Percentiles rank a stretch among this genome's conserved stretches.
Conservation (phyloP, 139 green algal species). For the Pycnococcus provasolii region DNA sequence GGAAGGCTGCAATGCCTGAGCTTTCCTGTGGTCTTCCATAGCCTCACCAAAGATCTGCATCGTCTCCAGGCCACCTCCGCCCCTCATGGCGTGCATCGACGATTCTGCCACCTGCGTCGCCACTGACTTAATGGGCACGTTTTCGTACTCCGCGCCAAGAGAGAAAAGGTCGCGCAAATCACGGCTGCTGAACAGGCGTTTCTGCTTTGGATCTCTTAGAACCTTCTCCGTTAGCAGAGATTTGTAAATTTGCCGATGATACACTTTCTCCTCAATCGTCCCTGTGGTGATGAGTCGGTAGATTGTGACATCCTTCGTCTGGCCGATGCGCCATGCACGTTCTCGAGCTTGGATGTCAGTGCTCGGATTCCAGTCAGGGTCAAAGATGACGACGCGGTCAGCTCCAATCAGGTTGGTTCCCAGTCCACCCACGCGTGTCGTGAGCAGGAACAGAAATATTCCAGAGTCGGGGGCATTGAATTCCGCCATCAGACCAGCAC, state of each 20-base stretch:
- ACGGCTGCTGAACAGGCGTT: constrained; percentile 66
- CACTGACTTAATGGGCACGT: too few species aligned
- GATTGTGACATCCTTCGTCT: constrained; percentile 77
- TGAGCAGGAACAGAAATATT: constrained; percentile 87
- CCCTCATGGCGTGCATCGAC: too few species aligned
- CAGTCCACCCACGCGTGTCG: constrained; percentile 86
- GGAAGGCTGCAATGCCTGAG: too few species aligned
- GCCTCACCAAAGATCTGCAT: too few species aligned
- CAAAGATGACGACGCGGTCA: constrained; percentile 86
- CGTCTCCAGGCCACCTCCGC: too few species aligned
- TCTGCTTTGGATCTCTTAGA: constrained; percentile 79
- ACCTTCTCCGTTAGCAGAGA: constrained; percentile 79
- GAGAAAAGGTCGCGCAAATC: too few species aligned
- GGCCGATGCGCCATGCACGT: constrained; percentile 90
- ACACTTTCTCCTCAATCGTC: constrained; percentile 94
- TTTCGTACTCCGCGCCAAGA: too few species aligned
- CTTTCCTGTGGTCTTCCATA: too few species aligned
- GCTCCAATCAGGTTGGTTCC: constrained; percentile 86
- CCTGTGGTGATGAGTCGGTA: constrained; percentile 88
- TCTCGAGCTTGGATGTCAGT: constrained; percentile 84
- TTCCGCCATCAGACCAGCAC: constrained; percentile 61
- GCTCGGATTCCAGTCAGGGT: constrained; percentile 96
- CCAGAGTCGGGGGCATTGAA: constrained; percentile 35
- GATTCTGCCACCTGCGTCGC: too few species aligned
- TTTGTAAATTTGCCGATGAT: constrained; percentile 81